Base-by-base conservation (phyloP, 2,329 filamentous ascomycete genomes). In the Cylindrodendrum hubeiense region DNA sequence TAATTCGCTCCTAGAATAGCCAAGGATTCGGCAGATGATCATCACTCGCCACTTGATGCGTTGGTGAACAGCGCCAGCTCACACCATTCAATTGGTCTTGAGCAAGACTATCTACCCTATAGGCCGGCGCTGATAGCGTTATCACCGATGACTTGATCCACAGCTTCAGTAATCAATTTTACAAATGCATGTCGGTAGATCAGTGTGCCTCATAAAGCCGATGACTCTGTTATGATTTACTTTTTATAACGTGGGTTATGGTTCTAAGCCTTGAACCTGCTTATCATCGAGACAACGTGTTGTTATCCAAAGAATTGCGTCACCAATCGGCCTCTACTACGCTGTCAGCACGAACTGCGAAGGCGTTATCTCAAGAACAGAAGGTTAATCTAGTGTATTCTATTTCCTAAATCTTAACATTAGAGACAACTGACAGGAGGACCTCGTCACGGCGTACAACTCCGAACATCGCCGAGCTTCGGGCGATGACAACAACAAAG, bases 11-110 rank as follows among this genome's bases (percentile, higher is more conserved):
- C 59, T n/a, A 19, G 1, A 51, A 54, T 46, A 28, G 60, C 56
- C 57, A 63, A 59, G 63, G 37, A 39, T 41, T 65, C 17, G 54
- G 43, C 65, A 28, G 51, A 51, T 26, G 33, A 21, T 30, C 43
- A 24, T 15, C 13, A 15, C 34, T 39, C 37, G 26, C 57, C 57
- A 60, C 49, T 64, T 28, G 33, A 39, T 30, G 15, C 33, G 55
- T 71, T 47, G 28, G 63, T 71, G 66, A 65, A 56, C 37, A 19
- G 44, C 24, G 24, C 24, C 7, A 19, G 44, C 22, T 21, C 44
- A 34, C 21, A 17, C 54, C 19, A 56, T 19, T 37, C 34, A 19
- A 43, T 21, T 24, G 7, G 8, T 49, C 7, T 12, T 19, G 17
- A 19, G 24, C 26, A 2, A 19, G n/a, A 7, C 33, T n/a, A n/a